Base-by-base conservation (phyloP, 495 filamentous ascomycete species). In the Lasiosphaeria hispida region DNA sequence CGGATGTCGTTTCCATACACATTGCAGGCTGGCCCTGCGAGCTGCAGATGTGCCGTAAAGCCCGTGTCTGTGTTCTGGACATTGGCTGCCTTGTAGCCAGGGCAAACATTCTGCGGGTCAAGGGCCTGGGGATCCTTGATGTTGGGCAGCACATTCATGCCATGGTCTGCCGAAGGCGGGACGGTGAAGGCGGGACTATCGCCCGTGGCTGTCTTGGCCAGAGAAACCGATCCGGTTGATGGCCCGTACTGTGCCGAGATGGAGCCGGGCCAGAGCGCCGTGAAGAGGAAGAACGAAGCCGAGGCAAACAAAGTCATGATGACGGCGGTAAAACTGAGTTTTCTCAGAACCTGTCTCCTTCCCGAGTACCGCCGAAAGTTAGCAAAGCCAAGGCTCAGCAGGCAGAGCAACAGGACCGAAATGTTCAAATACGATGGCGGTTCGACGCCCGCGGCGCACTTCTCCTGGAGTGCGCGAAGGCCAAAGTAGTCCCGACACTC, bases 81-180 rank as follows among this genome's bases (percentile, higher is more conserved):
- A 68, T 89, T 87, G 8, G 76, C 77, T 15, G 85, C 88, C 18
- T 68, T 80, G 69, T 95, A 95, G 6, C 90, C 90, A 10, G 88
- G 87, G 63, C 90, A 95, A 1, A 85, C 83, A 3, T 77, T 72
- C 68, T 94, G 91, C 1, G 86, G 81, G 68, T 91, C 74, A 49
- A 87, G 73, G 13, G 90, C 89, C 36, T 87, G 45, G 9, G 88
- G 85, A 61, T 92, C 89, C 41, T 84, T 62, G 64, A 92, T 81
- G 64, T 91, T 89, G 37, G 90, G 87, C 23, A 91, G 70, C 36
- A 91, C 58, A 14, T 77, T 73, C 15, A 70, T 78, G 39, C 87
- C 88, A 37, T 70, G 53, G 57, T 85, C 81, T 7, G 79, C 83
- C 38, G 68, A 64, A 11, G 83, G 73, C 7, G 87, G 85, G 7